Evolutionary conservation across 2,329 filamentous ascomycete genomes (phyloP), one percentile per base, ranked within the genome.

Genomic region (Chaetothyriales sp.): DNA sequence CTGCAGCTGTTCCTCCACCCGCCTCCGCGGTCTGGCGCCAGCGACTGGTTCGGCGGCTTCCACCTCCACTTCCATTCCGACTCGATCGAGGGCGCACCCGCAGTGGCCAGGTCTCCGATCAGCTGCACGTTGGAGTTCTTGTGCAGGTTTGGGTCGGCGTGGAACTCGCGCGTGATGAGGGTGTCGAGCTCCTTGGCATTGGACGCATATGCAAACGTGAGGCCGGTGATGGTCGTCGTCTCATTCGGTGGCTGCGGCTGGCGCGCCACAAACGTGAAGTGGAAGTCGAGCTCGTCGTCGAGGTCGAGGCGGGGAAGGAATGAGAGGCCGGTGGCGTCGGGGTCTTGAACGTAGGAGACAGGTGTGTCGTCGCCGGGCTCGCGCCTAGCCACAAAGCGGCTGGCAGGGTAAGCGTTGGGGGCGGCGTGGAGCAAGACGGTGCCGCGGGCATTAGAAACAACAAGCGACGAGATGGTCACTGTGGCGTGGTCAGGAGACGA

Each of bases 51-150:
- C 39, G 92, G 92, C 7, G 92, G 86, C 64, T 84, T 87, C 88
- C 90, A 98, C 72, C 84, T 92, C 92, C 92, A 98, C 6, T 83
- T 82, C 88, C 90, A 98, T 57, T 90, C 84, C 64, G 95, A 95
- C 32, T 87, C 81, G 26, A 94, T 83, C 1, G 86, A 90, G 5
- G 83, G 73, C 61, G 74, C 86, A n/a, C 90, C 89, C 28, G 77
- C 80, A 0, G 92, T 98, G 2, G 79, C 77, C 64, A 84, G 95
- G 65, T 95, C 88, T 2, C 92, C 92, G n/a, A 98, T 82, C 44
- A 96, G 75, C 62, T 93, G 84, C 42, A 98, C 92, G 64, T 96
- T 96, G 50, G 88, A 78, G 64, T 95, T 96, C 65, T 94, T 96
- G 72, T 98, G 92, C 51, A 98, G 73, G 63, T 98, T 98, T 0